Evolutionary conservation across 805 yeast genomes (phyloP), one percentile per base, ranked within the genome.

Genomic region (Candida bentonensis): DNA sequence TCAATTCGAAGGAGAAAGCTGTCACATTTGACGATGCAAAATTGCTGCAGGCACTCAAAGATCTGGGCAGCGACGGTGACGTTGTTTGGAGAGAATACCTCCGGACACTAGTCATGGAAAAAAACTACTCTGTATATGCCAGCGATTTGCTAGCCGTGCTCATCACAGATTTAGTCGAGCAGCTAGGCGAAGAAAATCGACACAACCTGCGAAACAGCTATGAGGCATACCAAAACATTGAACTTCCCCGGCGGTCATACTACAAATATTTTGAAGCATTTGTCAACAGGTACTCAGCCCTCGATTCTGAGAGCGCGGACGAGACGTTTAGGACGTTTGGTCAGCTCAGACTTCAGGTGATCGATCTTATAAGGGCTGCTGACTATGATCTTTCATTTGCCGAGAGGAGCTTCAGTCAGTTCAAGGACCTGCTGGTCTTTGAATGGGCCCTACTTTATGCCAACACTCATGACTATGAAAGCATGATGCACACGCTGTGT

Each of bases 21-120:
- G 50, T 47, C n/a, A 40, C 43, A 23, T 55, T 57, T 34, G 36
- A 30, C n/a, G 57, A 57, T 17, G 49, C 47, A 15, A 45, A 45
- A 27, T 48, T 62, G 13, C 42, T 53, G n/a, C 53, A 49, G 23
- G 56, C 49, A 27, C 44, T 61, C n/a, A 52, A 58, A 34, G 47
- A 48, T 22, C 45, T 58, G 25, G 55, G 48, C 4, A 44, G 58
- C 30, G 61, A 59, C 5, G 53, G 47, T 11, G 36, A 30, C 17
- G 7, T 9, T 22, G 56, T 59, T 2, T 57, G 62, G 60, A 45
- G 57, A 42, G 44, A 51, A 15, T 62, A 55, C 43, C 51, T 61
- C 23, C 57, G 56, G 40, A 48, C 51, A 33, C 48, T 57, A 40
- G 56, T 61, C 15, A 46, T 49, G 30, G 56, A 49, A 20, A 48